Conservation (phyloP, 139 green algal genomes). For the Picocystis salinarum region DNA sequence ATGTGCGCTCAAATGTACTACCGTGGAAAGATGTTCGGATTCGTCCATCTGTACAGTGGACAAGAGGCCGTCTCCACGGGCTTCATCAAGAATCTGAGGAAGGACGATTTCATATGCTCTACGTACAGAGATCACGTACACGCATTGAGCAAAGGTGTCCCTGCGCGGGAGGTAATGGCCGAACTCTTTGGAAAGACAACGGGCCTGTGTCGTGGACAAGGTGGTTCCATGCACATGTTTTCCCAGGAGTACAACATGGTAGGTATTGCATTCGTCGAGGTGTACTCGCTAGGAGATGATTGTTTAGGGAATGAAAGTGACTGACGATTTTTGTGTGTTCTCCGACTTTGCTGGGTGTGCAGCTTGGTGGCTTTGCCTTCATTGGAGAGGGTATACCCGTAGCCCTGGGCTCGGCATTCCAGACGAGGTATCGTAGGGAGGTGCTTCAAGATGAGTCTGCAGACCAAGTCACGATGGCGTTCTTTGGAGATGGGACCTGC, state of each 20-base stretch:
- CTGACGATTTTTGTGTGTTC: constrained; percentile 2
- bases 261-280: neutral
- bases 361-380: constrained; percentile 91
- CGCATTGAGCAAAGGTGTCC: constrained; percentile 32
- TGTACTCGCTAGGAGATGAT: too few species aligned
- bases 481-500: constrained; percentile 94
- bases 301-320: too few species aligned
- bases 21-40: constrained; percentile 76
- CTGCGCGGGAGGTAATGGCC: constrained; percentile 56
- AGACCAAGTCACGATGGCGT: constrained; percentile 45
- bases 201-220: constrained; percentile 79
- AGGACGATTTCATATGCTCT: constrained; percentile 77
- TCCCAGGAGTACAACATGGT: constrained; percentile 58
- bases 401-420: constrained; percentile 81
- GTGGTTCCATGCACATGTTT: constrained; percentile 98
- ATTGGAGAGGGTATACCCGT: constrained; percentile 95
- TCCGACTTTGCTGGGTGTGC: too few species aligned
- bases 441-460: constrained; percentile 57
- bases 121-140: constrained; percentile 98
- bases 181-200: constrained; percentile 98
- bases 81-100: constrained; percentile 30
- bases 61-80: constrained; percentile 72
- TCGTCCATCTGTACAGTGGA: constrained; percentile 92
- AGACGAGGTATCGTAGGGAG: constrained; percentile 57
- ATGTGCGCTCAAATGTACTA: constrained; percentile 99